Evolutionary conservation across 495 filamentous ascomycete species (phyloP).

Genomic region (Xylaria venustula): DNA sequence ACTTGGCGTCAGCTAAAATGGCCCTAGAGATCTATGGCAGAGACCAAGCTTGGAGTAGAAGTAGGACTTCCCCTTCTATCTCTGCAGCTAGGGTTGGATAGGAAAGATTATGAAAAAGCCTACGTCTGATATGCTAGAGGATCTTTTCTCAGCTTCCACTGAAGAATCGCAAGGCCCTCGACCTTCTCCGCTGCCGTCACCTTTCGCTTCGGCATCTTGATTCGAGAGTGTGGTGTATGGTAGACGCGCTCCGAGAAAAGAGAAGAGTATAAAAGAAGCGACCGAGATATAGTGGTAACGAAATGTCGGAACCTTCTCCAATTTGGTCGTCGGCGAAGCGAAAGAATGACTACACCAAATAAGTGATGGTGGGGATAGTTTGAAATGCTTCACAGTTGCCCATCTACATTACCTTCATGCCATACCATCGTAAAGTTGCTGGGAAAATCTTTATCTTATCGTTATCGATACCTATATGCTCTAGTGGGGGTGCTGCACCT

Average conservation of each 20-base stretch:
- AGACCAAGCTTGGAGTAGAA: background rate
- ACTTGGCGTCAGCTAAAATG: background rate
- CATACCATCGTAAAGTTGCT: conserved; percentile 5
- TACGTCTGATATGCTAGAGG: conserved; percentile 28
- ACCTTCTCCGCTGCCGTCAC: conserved; percentile 90
- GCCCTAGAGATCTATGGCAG: background rate
- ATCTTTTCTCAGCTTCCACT: conserved; percentile 27
- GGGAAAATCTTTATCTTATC: conserved; percentile 29
- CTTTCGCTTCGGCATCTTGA: conserved; percentile 79
- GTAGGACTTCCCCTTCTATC: background rate
- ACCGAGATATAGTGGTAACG: background rate
- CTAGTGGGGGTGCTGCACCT: too few relatives aligned
- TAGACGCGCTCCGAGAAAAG: background rate
- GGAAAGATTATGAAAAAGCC: background rate
- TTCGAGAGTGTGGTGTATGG: background rate
- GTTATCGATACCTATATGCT: too few relatives aligned
- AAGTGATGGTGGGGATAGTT: background rate
- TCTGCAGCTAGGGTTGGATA: background rate
- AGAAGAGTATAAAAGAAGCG: too few relatives aligned
- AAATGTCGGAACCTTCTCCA: background rate
- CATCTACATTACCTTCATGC: background rate
- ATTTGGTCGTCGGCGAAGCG: background rate
- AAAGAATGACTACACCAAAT: too few relatives aligned
- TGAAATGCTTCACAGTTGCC: background rate
- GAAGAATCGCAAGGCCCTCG: conserved; percentile 61